Percentiles rank a stretch among this genome's conserved stretches.
Conservation (phyloP, 345 rosid species). For the Corchorus olitorius region DNA sequence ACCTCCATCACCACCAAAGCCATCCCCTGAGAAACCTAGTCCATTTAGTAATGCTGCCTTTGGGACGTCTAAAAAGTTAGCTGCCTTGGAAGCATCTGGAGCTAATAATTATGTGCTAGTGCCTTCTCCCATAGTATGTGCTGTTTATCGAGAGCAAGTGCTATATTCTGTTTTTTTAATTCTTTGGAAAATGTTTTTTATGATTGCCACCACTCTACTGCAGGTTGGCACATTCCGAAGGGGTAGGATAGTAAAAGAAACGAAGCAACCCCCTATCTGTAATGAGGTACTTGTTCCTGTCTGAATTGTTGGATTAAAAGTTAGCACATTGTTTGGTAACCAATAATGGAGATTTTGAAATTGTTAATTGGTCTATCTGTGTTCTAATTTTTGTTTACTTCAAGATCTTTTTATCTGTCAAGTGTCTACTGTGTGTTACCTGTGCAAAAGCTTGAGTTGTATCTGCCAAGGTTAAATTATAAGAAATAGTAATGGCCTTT, state of each 20-base stretch:
- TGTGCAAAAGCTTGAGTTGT: not conserved
- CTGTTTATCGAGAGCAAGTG: constrained; percentile 22
- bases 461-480: not conserved
- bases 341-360: not conserved
- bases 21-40: constrained; percentile 50
- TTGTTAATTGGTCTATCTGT: not conserved
- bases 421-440: not conserved
- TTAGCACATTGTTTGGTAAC: constrained; percentile 2
- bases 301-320: not conserved
- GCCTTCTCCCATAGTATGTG: constrained; percentile 67
- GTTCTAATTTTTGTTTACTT: constrained; percentile 8
- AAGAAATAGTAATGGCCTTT: not conserved
- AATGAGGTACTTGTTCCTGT: constrained; percentile 59
- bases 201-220: constrained; percentile 12
- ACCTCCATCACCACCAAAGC: constrained; percentile 49
- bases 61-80: constrained; percentile 71
- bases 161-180: not conserved
- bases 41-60: constrained; percentile 67
- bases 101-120: constrained; percentile 65
- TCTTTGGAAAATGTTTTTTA: not conserved
- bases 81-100: constrained; percentile 84
- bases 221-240: constrained; percentile 85
- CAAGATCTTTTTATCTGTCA: not conserved
- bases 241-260: constrained; percentile 75
- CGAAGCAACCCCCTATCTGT: constrained; percentile 65